Base-by-base conservation (phyloP, 2,329 filamentous ascomycete species). In the Fusarium burgessii region DNA sequence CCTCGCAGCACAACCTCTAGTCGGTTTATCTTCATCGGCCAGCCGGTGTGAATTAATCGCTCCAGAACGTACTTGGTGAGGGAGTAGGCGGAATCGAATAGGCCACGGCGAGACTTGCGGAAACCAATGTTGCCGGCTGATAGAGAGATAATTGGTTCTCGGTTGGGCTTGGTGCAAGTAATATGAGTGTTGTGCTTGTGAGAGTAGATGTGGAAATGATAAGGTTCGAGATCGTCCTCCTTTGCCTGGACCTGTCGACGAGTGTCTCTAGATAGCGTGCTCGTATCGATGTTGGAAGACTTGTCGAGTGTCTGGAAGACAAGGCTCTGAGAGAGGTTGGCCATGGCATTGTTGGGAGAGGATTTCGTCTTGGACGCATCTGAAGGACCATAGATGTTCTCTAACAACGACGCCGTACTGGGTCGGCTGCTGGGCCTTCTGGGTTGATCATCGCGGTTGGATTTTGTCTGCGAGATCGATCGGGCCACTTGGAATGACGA, bases 181-280 rank as follows among this genome's bases (percentile, higher is more conserved):
- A 99, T 88, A 82, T 98, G 94, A 23, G 93, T 96, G 84, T 99
- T 99, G 88, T 98, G 96, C 84, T 94, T 97, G 80, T 93, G 91
- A 32, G 92, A 84, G 82, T 90, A 95, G 80, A 99, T 86, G 84
- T 97, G 93, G 71, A 99, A 87, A 80, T 97, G 94, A 84, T 94
- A 94, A 5, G 93, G 91, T 78, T 92, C 88, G 40, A 84, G 70
- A 17, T 80, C 73, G 54, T 83, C 77, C 46, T 85, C 82, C 47
- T 74, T 78, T 42, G 72, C 62, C 58, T 79, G 66, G 11, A 68
- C 58, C 6, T 71, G 56, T 46, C 74, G 70, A 45, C 64, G 49
- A 12, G 58, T 46, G 45, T 58, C 62, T 63, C 75, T 75, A 12
- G 73, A 75, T n/a, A 81, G 73, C 13, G 70, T 71, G 66, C 77